Percentiles rank a stretch among this genome's conserved stretches.
Evolutionary conservation across 345 rosid species (phyloP).

Genomic region (Brassica nigra): DNA sequence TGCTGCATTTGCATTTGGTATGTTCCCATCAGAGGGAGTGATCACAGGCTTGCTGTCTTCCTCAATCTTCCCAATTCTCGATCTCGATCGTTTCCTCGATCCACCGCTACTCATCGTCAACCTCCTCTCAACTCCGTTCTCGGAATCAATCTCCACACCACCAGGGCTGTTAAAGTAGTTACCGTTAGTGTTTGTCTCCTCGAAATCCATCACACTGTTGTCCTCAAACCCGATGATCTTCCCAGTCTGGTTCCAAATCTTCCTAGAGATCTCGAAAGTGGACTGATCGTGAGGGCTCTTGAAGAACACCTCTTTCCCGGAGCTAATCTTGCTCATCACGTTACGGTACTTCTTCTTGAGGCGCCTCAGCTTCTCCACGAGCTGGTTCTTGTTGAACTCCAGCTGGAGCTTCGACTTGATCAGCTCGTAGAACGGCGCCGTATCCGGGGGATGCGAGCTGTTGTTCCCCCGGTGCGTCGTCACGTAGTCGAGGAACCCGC

Average conservation of each 20-base stretch:
- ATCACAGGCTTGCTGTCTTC: conserved; percentile 51
- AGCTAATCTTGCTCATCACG: conserved; percentile 64
- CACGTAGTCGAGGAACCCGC: conserved; percentile 85
- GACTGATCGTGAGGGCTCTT: conserved; percentile 92
- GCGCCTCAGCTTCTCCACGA: conserved; percentile 90
- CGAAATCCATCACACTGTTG: conserved; percentile 61
- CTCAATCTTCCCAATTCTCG: conserved; percentile 50
- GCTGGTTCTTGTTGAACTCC: conserved; percentile 94
- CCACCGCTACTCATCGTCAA: conserved; percentile 40
- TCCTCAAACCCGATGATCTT: conserved; percentile 55
- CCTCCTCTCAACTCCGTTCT: conserved; percentile 51
- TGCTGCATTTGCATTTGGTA: conserved; percentile 22
- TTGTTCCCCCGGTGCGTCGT: conserved; percentile 48
- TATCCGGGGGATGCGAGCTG: conserved; percentile 71
- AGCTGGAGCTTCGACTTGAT: conserved; percentile 94
- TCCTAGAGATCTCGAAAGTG: conserved; percentile 92
- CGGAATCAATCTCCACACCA: conserved; percentile 41
- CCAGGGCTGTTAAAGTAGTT: conserved; percentile 34
- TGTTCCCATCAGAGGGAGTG: conserved; percentile 20
- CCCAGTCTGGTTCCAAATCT: conserved; percentile 71
- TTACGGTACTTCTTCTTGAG: conserved; percentile 92
- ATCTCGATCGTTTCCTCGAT: conserved; percentile 58
- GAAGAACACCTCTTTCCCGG: conserved; percentile 87
- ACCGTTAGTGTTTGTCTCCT: conserved; percentile 53
- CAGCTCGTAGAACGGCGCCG: conserved; percentile 89